Evolutionary conservation across 805 yeast genomes (phyloP).

Genomic region (Suhomyces kilbournensis): DNA sequence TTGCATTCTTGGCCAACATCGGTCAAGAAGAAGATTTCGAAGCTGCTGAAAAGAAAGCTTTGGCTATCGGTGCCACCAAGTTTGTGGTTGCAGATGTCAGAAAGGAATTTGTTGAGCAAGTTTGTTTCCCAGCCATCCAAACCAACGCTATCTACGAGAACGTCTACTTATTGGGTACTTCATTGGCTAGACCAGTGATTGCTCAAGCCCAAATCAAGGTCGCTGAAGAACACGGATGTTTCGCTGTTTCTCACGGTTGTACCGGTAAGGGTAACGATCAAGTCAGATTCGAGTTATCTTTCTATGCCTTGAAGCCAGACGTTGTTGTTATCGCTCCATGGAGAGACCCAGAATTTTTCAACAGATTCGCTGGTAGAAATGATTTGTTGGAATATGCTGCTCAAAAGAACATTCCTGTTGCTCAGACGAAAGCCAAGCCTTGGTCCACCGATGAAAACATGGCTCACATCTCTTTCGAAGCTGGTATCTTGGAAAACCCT

Average conservation of each 20-base stretch:
- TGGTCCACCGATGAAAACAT: conserved; percentile 99
- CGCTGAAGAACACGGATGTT: conserved; percentile 96
- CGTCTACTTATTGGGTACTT: conserved; percentile 93
- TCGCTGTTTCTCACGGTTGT: conserved; percentile 98
- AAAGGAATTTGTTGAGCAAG: conserved; percentile 89
- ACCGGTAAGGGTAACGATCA: conserved; percentile 99
- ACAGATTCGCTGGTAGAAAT: conserved; percentile 97
- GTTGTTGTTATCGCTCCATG: conserved; percentile 97
- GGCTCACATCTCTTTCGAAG: conserved; percentile 99
- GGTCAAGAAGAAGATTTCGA: conserved; percentile 99
- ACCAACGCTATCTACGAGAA: conserved; percentile 97
- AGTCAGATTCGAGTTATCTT: conserved; percentile 94
- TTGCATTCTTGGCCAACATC: conserved; percentile 96
- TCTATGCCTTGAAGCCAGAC: conserved; percentile 97
- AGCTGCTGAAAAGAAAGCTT: conserved; percentile 94
- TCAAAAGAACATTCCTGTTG: conserved; percentile 85
- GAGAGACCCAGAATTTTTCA: conserved; percentile 95
- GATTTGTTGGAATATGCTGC: conserved; percentile 94
- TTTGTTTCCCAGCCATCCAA: conserved; percentile 95
- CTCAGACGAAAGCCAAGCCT: conserved; percentile 98
- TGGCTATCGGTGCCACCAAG: conserved; percentile 95
- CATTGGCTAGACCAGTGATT: conserved; percentile 97
- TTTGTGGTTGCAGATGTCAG: conserved; percentile 93
- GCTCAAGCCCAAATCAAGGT: conserved; percentile 97
- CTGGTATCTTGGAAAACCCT: conserved; percentile 99